phyloP scores from a whole-genome alignment of 106 monocot genomes.

The Dendrobium catenatum region DNA sequence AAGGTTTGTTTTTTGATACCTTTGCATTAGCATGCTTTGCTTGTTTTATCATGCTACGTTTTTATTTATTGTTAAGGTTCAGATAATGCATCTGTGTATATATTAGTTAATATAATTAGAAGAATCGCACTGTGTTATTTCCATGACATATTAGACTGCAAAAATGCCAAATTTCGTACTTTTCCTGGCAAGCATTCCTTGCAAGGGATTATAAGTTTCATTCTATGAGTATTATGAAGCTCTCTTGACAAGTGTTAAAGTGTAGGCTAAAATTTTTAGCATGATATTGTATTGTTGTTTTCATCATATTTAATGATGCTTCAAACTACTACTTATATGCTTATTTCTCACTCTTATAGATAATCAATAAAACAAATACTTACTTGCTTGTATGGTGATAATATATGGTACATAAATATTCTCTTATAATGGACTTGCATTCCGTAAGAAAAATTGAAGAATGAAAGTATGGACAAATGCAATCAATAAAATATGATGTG shows the following conservation, averaged over 20 bases:
- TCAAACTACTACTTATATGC: neutral
- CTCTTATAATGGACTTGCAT: neutral
- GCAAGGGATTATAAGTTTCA: neutral
- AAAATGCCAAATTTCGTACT: neutral
- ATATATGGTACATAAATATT: neutral
- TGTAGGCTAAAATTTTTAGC: neutral
- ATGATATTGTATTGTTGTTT: neutral
- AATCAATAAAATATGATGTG: no score
- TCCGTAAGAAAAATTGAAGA: no score
- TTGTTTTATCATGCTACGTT: neutral
- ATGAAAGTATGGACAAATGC: no score
- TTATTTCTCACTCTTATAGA: neutral
- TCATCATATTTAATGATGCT: slow-evolving; percentile 1
- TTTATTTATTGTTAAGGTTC: neutral
- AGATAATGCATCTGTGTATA: neutral
- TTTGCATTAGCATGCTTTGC: neutral
- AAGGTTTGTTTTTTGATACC: slow-evolving; percentile 28
- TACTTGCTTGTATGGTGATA: neutral
- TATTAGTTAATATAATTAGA: neutral
- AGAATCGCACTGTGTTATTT: neutral
- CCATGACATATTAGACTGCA: neutral
- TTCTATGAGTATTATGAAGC: neutral
- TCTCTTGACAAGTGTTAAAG: neutral
- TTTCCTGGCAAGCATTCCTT: neutral
- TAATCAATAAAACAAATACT: neutral